phyloP scores from a whole-genome alignment of 202 grass and related monocot species.

The Zoysia matrella region DNA sequence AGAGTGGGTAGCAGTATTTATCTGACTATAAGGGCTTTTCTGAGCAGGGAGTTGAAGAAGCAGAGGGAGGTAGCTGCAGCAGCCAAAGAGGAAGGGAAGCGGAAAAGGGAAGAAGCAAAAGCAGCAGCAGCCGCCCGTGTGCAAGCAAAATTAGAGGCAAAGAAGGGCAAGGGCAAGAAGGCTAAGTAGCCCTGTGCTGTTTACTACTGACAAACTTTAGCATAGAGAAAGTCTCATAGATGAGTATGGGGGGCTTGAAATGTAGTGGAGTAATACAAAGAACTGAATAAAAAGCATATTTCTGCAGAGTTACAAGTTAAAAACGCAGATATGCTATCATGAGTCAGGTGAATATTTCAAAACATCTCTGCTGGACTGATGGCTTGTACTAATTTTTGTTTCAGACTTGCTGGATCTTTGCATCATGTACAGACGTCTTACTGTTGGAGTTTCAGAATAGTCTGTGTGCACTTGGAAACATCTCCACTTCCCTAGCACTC shows the following conservation, averaged over 20 bases:
- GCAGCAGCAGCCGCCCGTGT: slow-evolving; percentile 54
- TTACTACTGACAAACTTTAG: not conserved
- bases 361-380: not conserved
- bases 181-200: slow-evolving; percentile 42
- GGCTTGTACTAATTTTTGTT: not conserved
- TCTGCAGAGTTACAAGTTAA: not conserved
- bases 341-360: not conserved
- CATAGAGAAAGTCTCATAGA: not conserved
- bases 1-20: slow-evolving; percentile 7
- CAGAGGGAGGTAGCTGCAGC: slow-evolving; percentile 54
- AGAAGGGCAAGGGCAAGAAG: slow-evolving; percentile 73
- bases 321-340: not conserved
- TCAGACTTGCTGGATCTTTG: too few relatives aligned
- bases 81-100: slow-evolving; percentile 65
- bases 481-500: not conserved
- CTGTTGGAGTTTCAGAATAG: not conserved
- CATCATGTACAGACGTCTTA: too few relatives aligned
- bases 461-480: not conserved
- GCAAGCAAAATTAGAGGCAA: slow-evolving; percentile 74
- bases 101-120: slow-evolving; percentile 75
- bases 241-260: slow-evolving; percentile 7
- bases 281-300: slow-evolving; percentile 4
- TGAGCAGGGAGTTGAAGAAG: slow-evolving; percentile 61
- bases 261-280: not conserved
- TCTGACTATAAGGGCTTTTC: not conserved